A percentile compares a stretch with the other conserved stretches of the same genome.
phyloP scores from a whole-genome alignment of 495 filamentous ascomycete species.

The Xeromyces bisporus region DNA sequence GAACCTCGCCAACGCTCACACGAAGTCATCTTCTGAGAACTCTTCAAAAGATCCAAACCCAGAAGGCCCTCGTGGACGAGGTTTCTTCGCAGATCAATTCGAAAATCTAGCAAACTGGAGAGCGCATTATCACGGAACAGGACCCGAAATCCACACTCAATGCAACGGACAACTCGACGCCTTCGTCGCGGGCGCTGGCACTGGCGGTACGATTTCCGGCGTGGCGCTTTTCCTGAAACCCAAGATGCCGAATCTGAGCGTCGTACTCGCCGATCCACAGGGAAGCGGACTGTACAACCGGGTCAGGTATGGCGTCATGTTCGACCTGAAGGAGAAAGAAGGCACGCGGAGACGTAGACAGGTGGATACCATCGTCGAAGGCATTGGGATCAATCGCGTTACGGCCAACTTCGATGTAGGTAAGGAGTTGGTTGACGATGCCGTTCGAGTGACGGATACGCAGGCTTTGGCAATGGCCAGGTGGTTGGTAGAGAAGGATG shows the following conservation, averaged over 20 bases:
- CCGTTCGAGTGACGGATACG: conserved; percentile 75
- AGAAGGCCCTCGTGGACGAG: conserved; percentile 24
- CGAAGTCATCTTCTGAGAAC: conserved; percentile 27
- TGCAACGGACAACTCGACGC: conserved; percentile 64
- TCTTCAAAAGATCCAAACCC: conserved; percentile 5
- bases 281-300: conserved; percentile 88
- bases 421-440: conserved; percentile 69
- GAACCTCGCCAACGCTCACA: conserved; percentile 56
- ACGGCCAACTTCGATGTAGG: conserved; percentile 87
- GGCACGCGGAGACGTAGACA: conserved; percentile 77
- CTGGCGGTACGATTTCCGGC: conserved; percentile 84
- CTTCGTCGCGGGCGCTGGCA: conserved; percentile 90
- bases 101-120: conserved; percentile 75
- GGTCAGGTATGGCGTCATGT: conserved; percentile 90
- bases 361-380: conserved; percentile 92
- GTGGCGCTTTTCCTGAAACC: conserved; percentile 71
- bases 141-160: conserved; percentile 75
- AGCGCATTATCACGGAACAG: conserved; percentile 69
- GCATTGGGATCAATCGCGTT: conserved; percentile 83
- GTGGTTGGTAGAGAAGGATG: conserved; percentile 91
- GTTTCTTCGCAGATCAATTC: conserved; percentile 96
- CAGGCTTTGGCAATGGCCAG: conserved; percentile 87
- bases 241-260: conserved; percentile 38
- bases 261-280: conserved; percentile 86
- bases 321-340: conserved; percentile 69